These are phyloP conservation scores for Gymnopilus dilepis DNA, from an alignment of 768 basidiomycete species.

Conservation along the genomic window DNA sequence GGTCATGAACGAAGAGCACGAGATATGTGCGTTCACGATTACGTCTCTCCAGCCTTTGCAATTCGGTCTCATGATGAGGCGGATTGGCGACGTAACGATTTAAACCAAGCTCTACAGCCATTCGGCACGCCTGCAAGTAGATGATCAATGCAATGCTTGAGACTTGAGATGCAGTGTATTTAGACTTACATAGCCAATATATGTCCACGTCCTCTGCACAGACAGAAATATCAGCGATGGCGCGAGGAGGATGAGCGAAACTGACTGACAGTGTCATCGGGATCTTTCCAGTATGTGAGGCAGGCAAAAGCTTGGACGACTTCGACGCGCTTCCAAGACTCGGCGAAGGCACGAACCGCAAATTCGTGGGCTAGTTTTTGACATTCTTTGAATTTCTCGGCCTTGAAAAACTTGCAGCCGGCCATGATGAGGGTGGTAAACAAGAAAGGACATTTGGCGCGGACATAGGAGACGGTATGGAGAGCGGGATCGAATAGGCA, in stretches of 20 bases:
- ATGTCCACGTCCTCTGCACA: slow-evolving; percentile 80
- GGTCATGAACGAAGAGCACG: slow-evolving; percentile 85
- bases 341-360: slow-evolving; percentile 78
- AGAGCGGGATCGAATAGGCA: slow-evolving; percentile 88
- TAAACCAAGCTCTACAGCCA: slow-evolving; percentile 84
- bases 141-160: slow-evolving; percentile 12
- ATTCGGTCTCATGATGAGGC: slow-evolving; percentile 62
- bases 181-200: slow-evolving; percentile 77
- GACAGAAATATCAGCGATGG: slow-evolving; percentile 23
- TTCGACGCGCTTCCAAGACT: slow-evolving; percentile 82
- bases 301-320: slow-evolving; percentile 90
- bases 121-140: slow-evolving; percentile 70
- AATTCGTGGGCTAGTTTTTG: slow-evolving; percentile 76
- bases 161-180: slow-evolving; percentile 14
- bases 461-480: slow-evolving; percentile 81
- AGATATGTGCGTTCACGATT: slow-evolving; percentile 88
- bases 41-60: slow-evolving; percentile 74
- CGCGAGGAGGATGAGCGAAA: slow-evolving; percentile 11
- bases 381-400: slow-evolving; percentile 67
- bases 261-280: slow-evolving; percentile 74
- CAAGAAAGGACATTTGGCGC: slow-evolving; percentile 78
- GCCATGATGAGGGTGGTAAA: slow-evolving; percentile 87
- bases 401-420: slow-evolving; percentile 83
- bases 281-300: slow-evolving; percentile 89
- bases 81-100: slow-evolving; percentile 69